Base-by-base conservation (phyloP, 23 red algal species). In the Agarophyton chilense region DNA sequence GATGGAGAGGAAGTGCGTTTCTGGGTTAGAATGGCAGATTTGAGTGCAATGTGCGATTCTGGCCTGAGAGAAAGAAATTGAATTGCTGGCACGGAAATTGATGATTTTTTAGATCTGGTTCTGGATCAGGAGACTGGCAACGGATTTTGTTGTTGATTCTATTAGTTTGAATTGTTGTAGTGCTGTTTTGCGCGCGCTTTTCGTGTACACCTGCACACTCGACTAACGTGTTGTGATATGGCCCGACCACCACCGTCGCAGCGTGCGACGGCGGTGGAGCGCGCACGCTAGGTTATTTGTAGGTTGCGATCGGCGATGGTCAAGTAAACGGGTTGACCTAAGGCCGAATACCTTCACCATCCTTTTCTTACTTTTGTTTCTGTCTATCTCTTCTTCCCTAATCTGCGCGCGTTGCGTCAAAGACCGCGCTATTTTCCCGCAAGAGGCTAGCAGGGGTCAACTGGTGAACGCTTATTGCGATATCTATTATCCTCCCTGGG, bases 391-490 rank as follows among this genome's bases (percentile, higher is more conserved):
- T 17, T 21, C 51, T 54, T 54, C 14, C 13, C 51, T 54, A 18
- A 54, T 21, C 51, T 54, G 51, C 51, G 51, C n/a, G 2, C 13
- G 7, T 66, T 34, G 61, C 34, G 7, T 34, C 4, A 62, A 22
- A 34, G 61, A 66, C 61, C 61, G 16, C 8, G 61, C 34, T 34
- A 17, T 2, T 34, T 38, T 66, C 61, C 24, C 29, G 61, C 61
- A 66, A 66, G 61, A 13, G 34, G 33, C 61, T 66, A 66, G 61
- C 61, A 66, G 14, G 24, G 61, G 61, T 12, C 33, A 66, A 66
- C 61, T 54, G 4, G 26, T 34, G 4, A 66, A 66, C 3, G 61
- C 61, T 22, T 66, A 66, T 66, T 26, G 13, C 33, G 13, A 26
- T 16, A n/a, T n/a, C n/a, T 24, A 66, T 33, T 66, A 66, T 1